Base-by-base conservation (phyloP, 495 filamentous ascomycete genomes). In the Trichocladium antarcticum region DNA sequence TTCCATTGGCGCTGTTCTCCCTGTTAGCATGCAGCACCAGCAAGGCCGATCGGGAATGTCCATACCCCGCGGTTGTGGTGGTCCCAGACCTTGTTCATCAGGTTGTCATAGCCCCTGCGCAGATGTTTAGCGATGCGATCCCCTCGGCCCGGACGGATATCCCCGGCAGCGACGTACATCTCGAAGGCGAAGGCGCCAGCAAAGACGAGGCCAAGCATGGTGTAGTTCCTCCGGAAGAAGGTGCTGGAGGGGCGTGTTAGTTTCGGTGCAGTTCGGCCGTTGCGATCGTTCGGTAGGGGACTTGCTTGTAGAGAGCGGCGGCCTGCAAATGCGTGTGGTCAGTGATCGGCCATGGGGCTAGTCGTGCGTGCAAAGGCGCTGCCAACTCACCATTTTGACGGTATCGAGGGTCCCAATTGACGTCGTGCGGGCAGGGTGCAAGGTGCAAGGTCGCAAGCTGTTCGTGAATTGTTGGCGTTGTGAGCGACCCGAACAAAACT, bases 1-100 rank as follows among this genome's bases (percentile, higher is more conserved):
- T 97, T 97, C 93, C 93, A 99, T 90, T 97, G 93, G 57, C 92
- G 87, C 86, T 97, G 62, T 64, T 49, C 42, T 46, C 34, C 35
- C 39, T 39, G 57, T 67, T 49, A 73, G 68, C 46, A 52, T 47
- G 37, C 44, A 24, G 3, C 22, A 20, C 20, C 8, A 21, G 15
- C 34, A 19, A 22, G 20, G 32, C 1, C 3, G 15, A 9, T 20
- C 10, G n/a, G 10, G 42, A 24, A 12, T 47, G 24, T 35, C 74
- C 88, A 58, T 87, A 95, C 90, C 54, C 90, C 90, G 57, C 73
- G 73, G 78, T 99, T 99, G 55, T 86, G 68, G 62, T 65, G 69
- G 60, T 99, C 87, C 90, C 92, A 99, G 63, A 95, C 50, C 63
- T 72, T 82, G 71, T 92, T 83, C 62, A 87, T 80, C 39, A 66